phyloP scores from a whole-genome alignment of 129 eudicot species.

The Tagetes erecta region DNA sequence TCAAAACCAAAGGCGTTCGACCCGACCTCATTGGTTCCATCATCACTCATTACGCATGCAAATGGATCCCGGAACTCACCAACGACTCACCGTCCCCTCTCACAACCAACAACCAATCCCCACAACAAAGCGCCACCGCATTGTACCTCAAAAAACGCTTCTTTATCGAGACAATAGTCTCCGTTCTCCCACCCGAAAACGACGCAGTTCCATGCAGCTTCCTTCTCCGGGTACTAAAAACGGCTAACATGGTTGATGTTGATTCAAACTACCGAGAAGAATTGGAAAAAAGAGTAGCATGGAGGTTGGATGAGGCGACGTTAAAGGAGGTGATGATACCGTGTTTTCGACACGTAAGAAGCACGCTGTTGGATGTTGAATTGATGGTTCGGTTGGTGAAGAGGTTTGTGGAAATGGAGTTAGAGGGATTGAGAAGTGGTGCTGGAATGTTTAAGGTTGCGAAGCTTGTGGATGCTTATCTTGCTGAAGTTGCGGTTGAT shows the following conservation, averaged over 20 bases:
- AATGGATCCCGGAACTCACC: conserved; percentile 72
- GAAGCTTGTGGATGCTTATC: conserved; percentile 66
- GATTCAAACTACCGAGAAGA: conserved; percentile 50
- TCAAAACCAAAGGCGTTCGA: conserved; percentile 59
- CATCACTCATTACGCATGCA: conserved; percentile 75
- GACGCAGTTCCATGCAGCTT: conserved; percentile 73
- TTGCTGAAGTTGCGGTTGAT: conserved; percentile 83
- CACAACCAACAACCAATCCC: conserved; percentile 12
- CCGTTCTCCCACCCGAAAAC: conserved; percentile 72
- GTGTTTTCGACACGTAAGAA: conserved; percentile 58
- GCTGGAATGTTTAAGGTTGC: conserved; percentile 68
- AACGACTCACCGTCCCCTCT: conserved; percentile 18
- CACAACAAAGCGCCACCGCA: conserved; percentile 45
- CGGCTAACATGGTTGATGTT: conserved; percentile 57
- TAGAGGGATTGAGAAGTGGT: conserved; percentile 48
- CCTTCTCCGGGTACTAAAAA: conserved; percentile 59
- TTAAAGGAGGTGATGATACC: conserved; percentile 80
- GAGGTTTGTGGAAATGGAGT: conserved; percentile 52
- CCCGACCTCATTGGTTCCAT: conserved; percentile 75
- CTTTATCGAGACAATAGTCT: conserved; percentile 58
- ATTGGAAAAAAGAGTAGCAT: conserved; percentile 55
- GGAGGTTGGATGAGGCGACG: conserved; percentile 77
- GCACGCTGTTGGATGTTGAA: conserved; percentile 58
- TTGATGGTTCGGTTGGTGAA: conserved; percentile 56
- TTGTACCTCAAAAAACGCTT: conserved; percentile 65